Base-by-base conservation (phyloP, 106 monocot genomes). In the Allium sativum region DNA sequence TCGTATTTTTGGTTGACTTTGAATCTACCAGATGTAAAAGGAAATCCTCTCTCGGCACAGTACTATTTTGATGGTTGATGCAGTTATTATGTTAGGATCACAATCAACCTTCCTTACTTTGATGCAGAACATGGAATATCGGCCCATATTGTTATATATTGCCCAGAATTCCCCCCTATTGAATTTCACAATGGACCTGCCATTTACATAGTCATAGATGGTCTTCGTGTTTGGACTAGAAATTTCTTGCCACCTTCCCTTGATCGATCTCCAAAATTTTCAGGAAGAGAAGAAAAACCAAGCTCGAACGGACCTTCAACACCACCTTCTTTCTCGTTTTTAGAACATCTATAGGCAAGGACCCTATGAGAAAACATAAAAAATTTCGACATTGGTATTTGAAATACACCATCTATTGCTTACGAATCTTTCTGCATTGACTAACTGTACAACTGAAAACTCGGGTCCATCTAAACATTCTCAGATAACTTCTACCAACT, bases 161-260 rank as follows among this genome's bases (percentile, higher is more conserved):
- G 93, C 88, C 93, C 93, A 93, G 42, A 88, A 70, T 73, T 93
- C 88, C 41, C 85, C 93, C 7, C 10, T 21, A 17, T 76, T 51
- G 44, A 88, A 76, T 44, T 76, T 89, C 18, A 74, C 73, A 31
- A 68, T 53, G 6, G 67, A 64, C 57, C 68, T 76, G 1, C 71
- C 77, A 10, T 56, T 56, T 56, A 68, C 69, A 73, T 88, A 93
- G 48, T 58, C 54, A 3, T 12, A 15, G 12, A 55, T 90, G 90
- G 60, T 95, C 90, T 13, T 77, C 17, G 15, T 71, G 53, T 31
- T 31, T 31, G 31, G 5, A 31, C 5, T 66, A 40, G 46, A 18
- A 13, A 6, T 71, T 21, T 6, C 18, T 31, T 12, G 9, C 48
- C 70, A 68, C 42, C 15, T 40, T 21, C 51, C 20, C 67, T 21